Percentiles rank a stretch among this genome's conserved stretches.
Evolutionary conservation across 345 rosid genomes (phyloP).

Genomic region (Sonneratia alba): DNA sequence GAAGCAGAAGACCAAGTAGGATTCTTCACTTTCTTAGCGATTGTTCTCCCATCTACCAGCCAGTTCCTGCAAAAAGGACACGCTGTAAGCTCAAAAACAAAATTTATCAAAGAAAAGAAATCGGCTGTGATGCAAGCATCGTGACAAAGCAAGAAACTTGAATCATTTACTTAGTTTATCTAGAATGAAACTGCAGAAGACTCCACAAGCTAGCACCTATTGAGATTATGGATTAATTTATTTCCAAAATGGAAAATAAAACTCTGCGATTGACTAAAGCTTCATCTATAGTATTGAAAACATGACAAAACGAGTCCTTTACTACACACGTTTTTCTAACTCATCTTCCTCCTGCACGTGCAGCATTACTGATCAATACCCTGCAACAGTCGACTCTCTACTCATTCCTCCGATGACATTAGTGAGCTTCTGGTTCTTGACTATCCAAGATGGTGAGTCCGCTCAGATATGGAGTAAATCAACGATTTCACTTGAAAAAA

Average conservation of each 20-base stretch:
- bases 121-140: not conserved
- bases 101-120: not conserved
- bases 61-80: conserved; percentile 50
- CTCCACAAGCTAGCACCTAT: too few species aligned
- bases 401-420: not conserved
- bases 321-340: not conserved
- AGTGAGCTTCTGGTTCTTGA: not conserved
- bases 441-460: not conserved
- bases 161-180: too few species aligned
- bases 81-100: conserved; percentile 1
- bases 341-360: not conserved
- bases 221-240: not conserved
- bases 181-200: too few species aligned
- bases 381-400: not conserved
- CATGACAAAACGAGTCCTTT: not conserved
- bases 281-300: not conserved
- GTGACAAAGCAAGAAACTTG: not conserved
- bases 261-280: not conserved
- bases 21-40: conserved; percentile 68
- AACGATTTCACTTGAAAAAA: not conserved
- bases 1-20: conserved; percentile 36
- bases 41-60: conserved; percentile 60
- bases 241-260: not conserved
- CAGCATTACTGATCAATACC: not conserved
- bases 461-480: not conserved